These are phyloP conservation scores for Zychaea mexicana DNA, from an alignment of 371 early-diverging fungal species.

Conservation along the genomic window DNA sequence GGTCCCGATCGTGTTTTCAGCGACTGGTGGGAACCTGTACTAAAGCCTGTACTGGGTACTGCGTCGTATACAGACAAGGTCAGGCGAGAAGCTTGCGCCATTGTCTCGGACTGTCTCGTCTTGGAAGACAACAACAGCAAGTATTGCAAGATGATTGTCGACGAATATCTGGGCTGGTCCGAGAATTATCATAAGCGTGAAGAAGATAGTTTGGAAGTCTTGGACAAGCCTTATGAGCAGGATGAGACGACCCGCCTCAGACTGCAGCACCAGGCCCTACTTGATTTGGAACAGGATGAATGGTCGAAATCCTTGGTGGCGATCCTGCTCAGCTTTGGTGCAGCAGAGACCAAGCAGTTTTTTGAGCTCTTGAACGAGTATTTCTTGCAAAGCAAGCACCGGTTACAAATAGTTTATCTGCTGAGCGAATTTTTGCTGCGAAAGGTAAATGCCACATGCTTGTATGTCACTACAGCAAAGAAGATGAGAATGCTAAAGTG, in stretches of 20 bases:
- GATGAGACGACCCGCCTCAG: slow-evolving; percentile 20
- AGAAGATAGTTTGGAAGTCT: slow-evolving; percentile 17
- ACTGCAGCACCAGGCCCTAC: slow-evolving; percentile 32
- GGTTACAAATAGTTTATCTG: slow-evolving; percentile 57
- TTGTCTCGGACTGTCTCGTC: slow-evolving; percentile 37
- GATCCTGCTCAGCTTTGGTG: slow-evolving; percentile 38
- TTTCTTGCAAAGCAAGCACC: slow-evolving; percentile 56
- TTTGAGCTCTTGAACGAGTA: slow-evolving; percentile 55
- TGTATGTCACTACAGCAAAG: too few relatives aligned
- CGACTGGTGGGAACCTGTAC: slow-evolving; percentile 32
- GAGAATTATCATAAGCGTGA: slow-evolving; percentile 29
- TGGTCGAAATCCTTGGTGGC: slow-evolving; percentile 45
- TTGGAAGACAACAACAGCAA: slow-evolving; percentile 10
- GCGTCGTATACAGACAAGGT: slow-evolving; percentile 39
- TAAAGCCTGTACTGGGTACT: slow-evolving; percentile 34
- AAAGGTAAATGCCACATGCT: too few relatives aligned
- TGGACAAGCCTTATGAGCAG: slow-evolving; percentile 14
- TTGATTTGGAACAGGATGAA: slow-evolving; percentile 47
- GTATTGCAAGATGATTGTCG: slow-evolving; percentile 28
- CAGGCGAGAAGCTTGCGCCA: slow-evolving; percentile 33
- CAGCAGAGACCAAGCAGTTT: slow-evolving; percentile 50
- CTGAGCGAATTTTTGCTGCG: slow-evolving; percentile 59
- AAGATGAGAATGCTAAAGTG: neutral
- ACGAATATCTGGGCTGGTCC: slow-evolving; percentile 38
- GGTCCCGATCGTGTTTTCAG: slow-evolving; percentile 32